Conservation (phyloP, 1,284 basidiomycete species). For the Microbotryum saponariae region DNA sequence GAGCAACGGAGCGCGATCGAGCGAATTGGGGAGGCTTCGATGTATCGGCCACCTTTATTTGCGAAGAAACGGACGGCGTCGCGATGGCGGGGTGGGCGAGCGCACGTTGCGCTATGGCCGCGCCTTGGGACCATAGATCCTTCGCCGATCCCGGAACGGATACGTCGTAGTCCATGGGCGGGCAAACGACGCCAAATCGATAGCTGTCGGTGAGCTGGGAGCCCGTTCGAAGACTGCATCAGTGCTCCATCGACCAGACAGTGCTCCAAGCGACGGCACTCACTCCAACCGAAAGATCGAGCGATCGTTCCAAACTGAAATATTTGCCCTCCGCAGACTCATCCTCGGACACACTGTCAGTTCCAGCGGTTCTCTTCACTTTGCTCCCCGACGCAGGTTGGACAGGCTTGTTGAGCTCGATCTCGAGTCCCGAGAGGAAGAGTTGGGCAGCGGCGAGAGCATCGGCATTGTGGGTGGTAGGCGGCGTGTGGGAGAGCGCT, state of each 20-base stretch:
- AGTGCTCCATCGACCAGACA: not conserved
- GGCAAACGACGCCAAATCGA: conserved; percentile 22
- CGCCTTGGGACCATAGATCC: conserved; percentile 10
- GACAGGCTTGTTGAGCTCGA: conserved; percentile 22
- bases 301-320: conserved; percentile 16
- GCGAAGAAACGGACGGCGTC: not conserved
- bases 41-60: not conserved
- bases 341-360: conserved; percentile 4
- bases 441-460: conserved; percentile 16
- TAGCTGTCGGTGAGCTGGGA: conserved; percentile 24
- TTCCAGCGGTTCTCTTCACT: not conserved
- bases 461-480: conserved; percentile 1
- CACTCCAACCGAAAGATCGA: conserved; percentile 26
- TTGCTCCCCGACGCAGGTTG: not conserved
- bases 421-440: conserved; percentile 14
- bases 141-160: conserved; percentile 1
- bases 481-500: conserved; percentile 2
- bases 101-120: not conserved
- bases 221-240: not conserved
- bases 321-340: conserved; percentile 15
- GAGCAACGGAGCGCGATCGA: conserved; percentile 5
- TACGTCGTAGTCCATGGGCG: not conserved
- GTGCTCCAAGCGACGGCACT: conserved; percentile 2
- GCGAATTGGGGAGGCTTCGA: not conserved
- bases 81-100: conserved; percentile 17